phyloP scores from a whole-genome alignment of 2,329 filamentous ascomycete species.

The Rasamsonia emersonii region DNA sequence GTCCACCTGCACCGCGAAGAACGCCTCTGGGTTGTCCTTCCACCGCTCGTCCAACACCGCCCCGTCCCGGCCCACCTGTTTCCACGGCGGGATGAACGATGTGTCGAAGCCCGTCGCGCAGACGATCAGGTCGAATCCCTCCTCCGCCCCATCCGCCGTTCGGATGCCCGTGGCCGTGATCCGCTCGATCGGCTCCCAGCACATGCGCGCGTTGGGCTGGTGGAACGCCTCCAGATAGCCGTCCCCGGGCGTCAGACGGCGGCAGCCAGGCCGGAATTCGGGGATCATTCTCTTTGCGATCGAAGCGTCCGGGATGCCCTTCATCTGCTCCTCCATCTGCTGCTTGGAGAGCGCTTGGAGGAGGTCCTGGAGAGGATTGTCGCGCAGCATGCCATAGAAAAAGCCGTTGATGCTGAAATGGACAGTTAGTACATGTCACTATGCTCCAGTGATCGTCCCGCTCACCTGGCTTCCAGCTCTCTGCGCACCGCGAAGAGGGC shows the following conservation, averaged over 20 bases:
- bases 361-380: neutral
- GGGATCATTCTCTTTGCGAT: constrained; percentile 1
- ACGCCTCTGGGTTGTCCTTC: constrained; percentile 31
- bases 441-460: neutral
- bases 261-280: neutral
- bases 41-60: constrained; percentile 37
- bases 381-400: constrained; percentile 1
- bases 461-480: neutral
- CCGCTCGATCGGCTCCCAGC: constrained; percentile 46
- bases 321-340: neutral
- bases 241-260: constrained; percentile 18
- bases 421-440: neutral
- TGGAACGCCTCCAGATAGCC: constrained; percentile 52
- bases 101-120: constrained; percentile 35
- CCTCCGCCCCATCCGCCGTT: constrained; percentile 11
- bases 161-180: constrained; percentile 27
- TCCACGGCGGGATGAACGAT: constrained; percentile 36
- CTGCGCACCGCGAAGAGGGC: neutral
- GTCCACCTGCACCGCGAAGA: constrained; percentile 37
- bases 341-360: neutral
- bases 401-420: neutral
- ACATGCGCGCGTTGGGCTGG: constrained; percentile 51
- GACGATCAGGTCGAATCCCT: constrained; percentile 15
- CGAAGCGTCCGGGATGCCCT: neutral
- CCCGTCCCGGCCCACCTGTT: constrained; percentile 29